phyloP scores from a whole-genome alignment of 1,284 basidiomycete species.

The Apiotrichum domesticum region DNA sequence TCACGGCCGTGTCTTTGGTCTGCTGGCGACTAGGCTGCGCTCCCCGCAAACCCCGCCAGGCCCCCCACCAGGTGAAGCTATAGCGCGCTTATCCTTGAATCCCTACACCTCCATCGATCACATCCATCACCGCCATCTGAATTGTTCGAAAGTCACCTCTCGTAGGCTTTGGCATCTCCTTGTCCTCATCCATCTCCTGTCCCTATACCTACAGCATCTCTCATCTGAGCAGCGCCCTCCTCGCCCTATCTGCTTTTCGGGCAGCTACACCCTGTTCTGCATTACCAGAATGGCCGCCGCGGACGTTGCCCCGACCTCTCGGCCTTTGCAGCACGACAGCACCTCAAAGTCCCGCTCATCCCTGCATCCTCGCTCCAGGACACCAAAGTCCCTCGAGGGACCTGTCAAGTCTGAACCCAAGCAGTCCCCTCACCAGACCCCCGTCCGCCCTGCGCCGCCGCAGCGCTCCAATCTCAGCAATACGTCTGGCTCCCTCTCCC shows the following conservation, averaged over 20 bases:
- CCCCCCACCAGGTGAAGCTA: no score
- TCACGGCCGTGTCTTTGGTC: no score
- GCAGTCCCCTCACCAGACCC: slow-evolving; percentile 1
- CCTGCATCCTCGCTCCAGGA: slow-evolving; percentile 13
- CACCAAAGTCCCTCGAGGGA: slow-evolving; percentile 8
- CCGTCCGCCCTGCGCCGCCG: slow-evolving; percentile 8
- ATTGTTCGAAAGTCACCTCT: not conserved
- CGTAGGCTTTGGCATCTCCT: not conserved
- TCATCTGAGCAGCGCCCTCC: not conserved
- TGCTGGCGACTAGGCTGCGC: no score
- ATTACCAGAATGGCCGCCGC: not conserved
- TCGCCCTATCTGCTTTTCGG: not conserved
- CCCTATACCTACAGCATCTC: no score
- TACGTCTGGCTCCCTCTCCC: slow-evolving; percentile 4
- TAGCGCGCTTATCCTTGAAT: no score
- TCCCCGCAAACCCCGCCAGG: no score
- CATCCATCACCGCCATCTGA: no score
- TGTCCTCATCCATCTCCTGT: not conserved
- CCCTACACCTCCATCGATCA: no score
- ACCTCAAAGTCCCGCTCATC: slow-evolving; percentile 1
- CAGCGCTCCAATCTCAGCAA: not conserved
- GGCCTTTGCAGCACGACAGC: not conserved
- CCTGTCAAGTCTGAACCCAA: not conserved
- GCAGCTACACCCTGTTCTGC: not conserved
- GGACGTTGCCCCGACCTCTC: not conserved